Evolutionary conservation across 305 asterid genomes (phyloP), one percentile per base, ranked within the genome.

Genomic region (Fraxinus platypoda): DNA sequence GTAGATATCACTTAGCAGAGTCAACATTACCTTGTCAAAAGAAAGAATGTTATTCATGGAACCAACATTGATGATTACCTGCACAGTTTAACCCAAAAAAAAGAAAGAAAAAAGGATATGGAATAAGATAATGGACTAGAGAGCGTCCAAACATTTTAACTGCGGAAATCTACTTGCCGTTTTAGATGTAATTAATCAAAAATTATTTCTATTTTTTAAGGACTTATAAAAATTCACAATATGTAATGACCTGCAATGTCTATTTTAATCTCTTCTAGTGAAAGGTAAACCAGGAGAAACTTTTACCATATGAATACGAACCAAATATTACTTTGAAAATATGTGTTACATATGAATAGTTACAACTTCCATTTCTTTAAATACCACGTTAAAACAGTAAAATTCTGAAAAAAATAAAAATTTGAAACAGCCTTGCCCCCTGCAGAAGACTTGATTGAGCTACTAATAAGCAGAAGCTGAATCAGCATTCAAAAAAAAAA

Each of bases 41-140:
- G 97, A 93, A 81, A 93, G 79, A 88, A 94, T 87, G 80, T 87
- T 90, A 87, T 90, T 93, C 98, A 94, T 96, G 87, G 89, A 86
- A 81, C 97, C 88, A 74, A 90, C 68, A 80, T 87, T 96, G 90
- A 96, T 83, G 85, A 96, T 94, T 80, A 96, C 98, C 99, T 96
- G 93, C 78, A 77, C 78, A 78, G 84, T 80, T 77, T 41, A 85
- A 84, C 76, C 6, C 84, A 8, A 81, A 34, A 33, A 68, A 71
- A 33, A 79, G 66, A 49, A 15, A 49, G 30, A 79, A 72, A 49
- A 15, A 49, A 4, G 75, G 43, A 66, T 57, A 77, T 30, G 17
- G 25, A 80, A 74, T 75, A 74, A 62, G 59, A 86, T 76, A 81
- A 83, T 71, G 35, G 78, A 76, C 78, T 79, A 80, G 62, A 81